Conservation (phyloP, 768 basidiomycete genomes). For the Jaapia argillacea region DNA sequence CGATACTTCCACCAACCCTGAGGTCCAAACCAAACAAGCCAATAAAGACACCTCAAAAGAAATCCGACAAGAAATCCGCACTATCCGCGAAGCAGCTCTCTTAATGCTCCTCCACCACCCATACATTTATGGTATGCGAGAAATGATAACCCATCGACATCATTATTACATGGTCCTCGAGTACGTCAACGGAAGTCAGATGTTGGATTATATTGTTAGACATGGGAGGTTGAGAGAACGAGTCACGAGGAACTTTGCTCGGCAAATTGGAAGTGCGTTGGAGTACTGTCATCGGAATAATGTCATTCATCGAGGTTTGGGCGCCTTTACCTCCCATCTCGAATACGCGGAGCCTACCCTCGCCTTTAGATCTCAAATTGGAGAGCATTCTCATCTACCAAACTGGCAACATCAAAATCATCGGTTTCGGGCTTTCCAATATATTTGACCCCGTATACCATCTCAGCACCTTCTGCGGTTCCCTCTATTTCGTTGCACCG, state of each 20-base stretch:
- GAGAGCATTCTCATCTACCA: conserved; percentile 99
- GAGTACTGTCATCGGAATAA: conserved; percentile 97
- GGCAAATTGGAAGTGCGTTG: conserved; percentile 93
- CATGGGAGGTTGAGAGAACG: conserved; percentile 93
- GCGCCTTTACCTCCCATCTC: conserved; percentile 9
- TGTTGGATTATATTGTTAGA: conserved; percentile 99
- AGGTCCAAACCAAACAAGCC: conserved; percentile 68
- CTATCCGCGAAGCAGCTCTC: conserved; percentile 89
- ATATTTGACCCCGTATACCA: conserved; percentile 76
- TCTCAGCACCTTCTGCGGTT: conserved; percentile 94
- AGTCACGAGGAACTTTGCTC: conserved; percentile 92
- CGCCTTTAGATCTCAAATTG: conserved; percentile 87
- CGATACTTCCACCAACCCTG: conserved; percentile 33
- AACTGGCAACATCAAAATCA: conserved; percentile 98
- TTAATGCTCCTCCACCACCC: conserved; percentile 96
- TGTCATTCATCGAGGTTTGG: conserved; percentile 85
- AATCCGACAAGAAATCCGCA: conserved; percentile 92
- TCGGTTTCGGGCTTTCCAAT: conserved; percentile 97
- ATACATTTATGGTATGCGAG: conserved; percentile 98
- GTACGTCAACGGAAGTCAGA: conserved; percentile 97
- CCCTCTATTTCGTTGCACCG: conserved; percentile 96
- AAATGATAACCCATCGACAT: conserved; percentile 95
- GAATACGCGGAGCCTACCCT: background rate
- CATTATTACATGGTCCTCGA: conserved; percentile 99
- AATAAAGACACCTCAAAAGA: conserved; percentile 88